These are phyloP conservation scores for Fusarium heterosporum DNA, from an alignment of 2,329 filamentous ascomycete genomes.

Conservation along the genomic window DNA sequence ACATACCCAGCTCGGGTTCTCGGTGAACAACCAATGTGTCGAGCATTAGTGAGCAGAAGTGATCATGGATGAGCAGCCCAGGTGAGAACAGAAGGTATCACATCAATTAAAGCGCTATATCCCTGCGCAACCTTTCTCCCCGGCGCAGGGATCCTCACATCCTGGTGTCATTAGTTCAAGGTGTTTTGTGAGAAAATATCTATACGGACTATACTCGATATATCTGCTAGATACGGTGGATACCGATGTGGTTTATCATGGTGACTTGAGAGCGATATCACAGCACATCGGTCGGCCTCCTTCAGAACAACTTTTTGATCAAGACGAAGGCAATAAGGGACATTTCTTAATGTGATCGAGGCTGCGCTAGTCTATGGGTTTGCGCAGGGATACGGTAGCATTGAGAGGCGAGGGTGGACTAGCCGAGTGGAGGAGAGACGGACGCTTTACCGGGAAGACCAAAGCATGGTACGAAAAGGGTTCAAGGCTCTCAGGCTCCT, in stretches of 20 bases:
- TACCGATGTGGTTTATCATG: background rate
- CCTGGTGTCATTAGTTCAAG: conserved; percentile 2
- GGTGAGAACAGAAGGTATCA: conserved; percentile 32
- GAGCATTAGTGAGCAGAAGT: conserved; percentile 35
- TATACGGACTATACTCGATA: background rate
- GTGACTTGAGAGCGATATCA: background rate
- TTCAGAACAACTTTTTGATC: background rate
- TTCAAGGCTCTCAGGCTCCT: conserved; percentile 33
- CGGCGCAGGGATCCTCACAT: conserved; percentile 20
- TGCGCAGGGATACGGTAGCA: conserved; percentile 37
- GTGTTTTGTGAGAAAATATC: background rate
- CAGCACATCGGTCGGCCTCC: background rate
- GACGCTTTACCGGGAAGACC: conserved; percentile 40
- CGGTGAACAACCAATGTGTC: conserved; percentile 30
- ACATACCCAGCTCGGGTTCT: conserved; percentile 6
- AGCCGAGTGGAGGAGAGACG: conserved; percentile 35
- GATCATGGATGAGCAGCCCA: conserved; percentile 37
- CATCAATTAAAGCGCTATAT: conserved; percentile 30
- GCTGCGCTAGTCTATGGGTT: conserved; percentile 37
- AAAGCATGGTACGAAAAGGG: conserved; percentile 38
- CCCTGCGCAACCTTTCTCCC: conserved; percentile 30
- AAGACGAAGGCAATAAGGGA: conserved; percentile 6
- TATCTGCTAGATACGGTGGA: background rate
- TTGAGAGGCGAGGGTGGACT: conserved; percentile 34
- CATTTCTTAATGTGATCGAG: conserved; percentile 33